phyloP scores from a whole-genome alignment of 192 early-diverging fungal genomes.

The Lunasporangiospora selenospora region DNA sequence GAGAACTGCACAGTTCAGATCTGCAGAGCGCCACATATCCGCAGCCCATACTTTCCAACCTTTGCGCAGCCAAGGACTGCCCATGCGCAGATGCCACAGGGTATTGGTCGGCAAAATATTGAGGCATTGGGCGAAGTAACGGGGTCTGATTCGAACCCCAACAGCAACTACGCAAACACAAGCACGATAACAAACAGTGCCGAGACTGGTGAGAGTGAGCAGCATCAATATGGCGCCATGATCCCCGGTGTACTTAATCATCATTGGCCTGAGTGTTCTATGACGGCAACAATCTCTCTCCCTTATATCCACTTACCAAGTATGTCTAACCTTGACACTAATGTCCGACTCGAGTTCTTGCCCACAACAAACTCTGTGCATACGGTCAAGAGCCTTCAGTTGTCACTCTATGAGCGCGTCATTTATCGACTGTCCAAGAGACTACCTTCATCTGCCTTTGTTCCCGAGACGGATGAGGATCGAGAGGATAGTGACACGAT shows the following conservation, averaged over 20 bases:
- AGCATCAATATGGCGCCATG: no score
- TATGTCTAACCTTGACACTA: conserved; percentile 2
- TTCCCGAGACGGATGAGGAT: not conserved
- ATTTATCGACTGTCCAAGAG: conserved; percentile 10
- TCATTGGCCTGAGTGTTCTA: conserved; percentile 1
- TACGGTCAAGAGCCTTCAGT: conserved; percentile 5
- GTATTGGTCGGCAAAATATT: no score
- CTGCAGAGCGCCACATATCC: conserved; percentile 5
- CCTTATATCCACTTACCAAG: conserved; percentile 10
- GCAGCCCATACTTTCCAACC: not conserved
- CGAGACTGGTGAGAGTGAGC: no score
- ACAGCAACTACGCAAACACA: not conserved
- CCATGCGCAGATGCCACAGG: no score
- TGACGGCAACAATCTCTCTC: conserved; percentile 1
- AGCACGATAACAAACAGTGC: no score
- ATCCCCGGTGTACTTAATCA: conserved; percentile 1
- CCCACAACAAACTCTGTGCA: not conserved
- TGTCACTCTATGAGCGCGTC: conserved; percentile 4
- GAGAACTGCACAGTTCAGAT: not conserved
- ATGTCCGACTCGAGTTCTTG: not conserved
- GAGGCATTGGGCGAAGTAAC: no score
- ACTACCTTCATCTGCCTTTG: not conserved
- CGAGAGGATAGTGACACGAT: not conserved
- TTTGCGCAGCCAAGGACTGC: not conserved
- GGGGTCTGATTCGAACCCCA: not conserved